Evolutionary conservation across 805 yeast genomes (phyloP).

Genomic region (Candida sithepensis): DNA sequence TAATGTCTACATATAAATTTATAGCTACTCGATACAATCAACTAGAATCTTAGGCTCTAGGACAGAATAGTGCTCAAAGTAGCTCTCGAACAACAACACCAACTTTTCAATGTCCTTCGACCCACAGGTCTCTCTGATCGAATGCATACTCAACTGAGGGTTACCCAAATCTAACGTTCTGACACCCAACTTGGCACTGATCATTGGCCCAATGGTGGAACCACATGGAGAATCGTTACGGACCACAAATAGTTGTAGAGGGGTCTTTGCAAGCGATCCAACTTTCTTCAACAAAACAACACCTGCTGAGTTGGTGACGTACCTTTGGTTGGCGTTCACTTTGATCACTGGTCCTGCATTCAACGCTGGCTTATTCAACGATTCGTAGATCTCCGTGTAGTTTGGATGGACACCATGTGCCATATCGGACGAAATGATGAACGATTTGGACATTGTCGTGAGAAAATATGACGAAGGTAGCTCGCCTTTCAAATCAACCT

Average conservation of each 20-base stretch:
- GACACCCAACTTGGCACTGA: slow-evolving; percentile 82
- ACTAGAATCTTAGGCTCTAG: slow-evolving; percentile 43
- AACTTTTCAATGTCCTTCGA: slow-evolving; percentile 65
- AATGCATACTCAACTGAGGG: slow-evolving; percentile 92
- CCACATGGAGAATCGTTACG: slow-evolving; percentile 94
- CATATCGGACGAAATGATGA: slow-evolving; percentile 89
- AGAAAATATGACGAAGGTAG: slow-evolving; percentile 38
- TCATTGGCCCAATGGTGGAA: slow-evolving; percentile 92
- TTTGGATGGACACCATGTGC: slow-evolving; percentile 98
- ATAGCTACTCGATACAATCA: slow-evolving; percentile 18
- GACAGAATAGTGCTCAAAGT: slow-evolving; percentile 43
- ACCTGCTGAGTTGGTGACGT: slow-evolving; percentile 91
- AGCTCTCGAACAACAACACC: slow-evolving; percentile 58
- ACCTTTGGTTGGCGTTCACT: slow-evolving; percentile 91
- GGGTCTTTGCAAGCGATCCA: slow-evolving; percentile 67
- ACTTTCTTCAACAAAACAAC: slow-evolving; percentile 69
- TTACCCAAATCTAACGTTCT: slow-evolving; percentile 88
- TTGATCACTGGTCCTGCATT: slow-evolving; percentile 93
- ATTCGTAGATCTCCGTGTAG: slow-evolving; percentile 72
- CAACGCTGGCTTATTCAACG: slow-evolving; percentile 71
- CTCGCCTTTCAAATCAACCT: slow-evolving; percentile 32
- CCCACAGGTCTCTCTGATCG: slow-evolving; percentile 90
- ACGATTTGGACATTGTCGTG: slow-evolving; percentile 70
- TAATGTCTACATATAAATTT: neutral
- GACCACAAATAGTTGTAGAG: slow-evolving; percentile 89